These are phyloP conservation scores for Colletotrichum gloeosporioides DNA, from an alignment of 2,329 filamentous ascomycete genomes.

Conservation along the genomic window DNA sequence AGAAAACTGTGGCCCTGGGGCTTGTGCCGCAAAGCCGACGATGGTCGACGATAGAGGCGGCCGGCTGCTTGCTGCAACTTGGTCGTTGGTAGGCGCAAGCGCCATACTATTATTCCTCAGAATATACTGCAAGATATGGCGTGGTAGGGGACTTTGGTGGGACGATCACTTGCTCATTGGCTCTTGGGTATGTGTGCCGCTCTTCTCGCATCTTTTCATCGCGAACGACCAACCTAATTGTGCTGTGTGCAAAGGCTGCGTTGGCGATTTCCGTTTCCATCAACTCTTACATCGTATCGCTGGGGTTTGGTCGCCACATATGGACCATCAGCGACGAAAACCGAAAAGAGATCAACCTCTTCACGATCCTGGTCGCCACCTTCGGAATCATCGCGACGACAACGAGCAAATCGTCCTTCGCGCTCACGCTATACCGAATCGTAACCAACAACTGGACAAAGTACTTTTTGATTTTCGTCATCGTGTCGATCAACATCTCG, in stretches of 20 bases:
- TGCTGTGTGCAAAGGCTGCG: slow-evolving; percentile 23
- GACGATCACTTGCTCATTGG: slow-evolving; percentile 40
- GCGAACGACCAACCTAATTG: background rate
- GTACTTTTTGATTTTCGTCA: slow-evolving; percentile 32
- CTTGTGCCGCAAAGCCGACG: background rate
- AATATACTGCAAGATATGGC: slow-evolving; percentile 41
- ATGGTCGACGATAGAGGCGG: slow-evolving; percentile 28
- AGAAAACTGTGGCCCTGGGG: background rate
- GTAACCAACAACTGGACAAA: slow-evolving; percentile 26
- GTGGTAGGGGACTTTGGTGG: slow-evolving; percentile 39
- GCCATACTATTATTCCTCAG: slow-evolving; percentile 33
- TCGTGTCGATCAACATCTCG: slow-evolving; percentile 24
- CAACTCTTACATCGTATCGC: slow-evolving; percentile 34
- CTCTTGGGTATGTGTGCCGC: slow-evolving; percentile 35
- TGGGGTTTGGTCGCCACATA: slow-evolving; percentile 28
- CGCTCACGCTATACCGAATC: slow-evolving; percentile 26
- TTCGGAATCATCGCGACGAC: slow-evolving; percentile 26
- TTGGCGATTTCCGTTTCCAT: slow-evolving; percentile 33
- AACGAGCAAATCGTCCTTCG: slow-evolving; percentile 27
- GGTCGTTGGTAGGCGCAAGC: slow-evolving; percentile 29
- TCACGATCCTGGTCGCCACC: slow-evolving; percentile 25
- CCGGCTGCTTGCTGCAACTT: slow-evolving; percentile 33
- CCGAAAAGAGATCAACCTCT: slow-evolving; percentile 21
- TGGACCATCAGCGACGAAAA: slow-evolving; percentile 24
- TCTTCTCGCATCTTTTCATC: background rate